Conservation (phyloP, 2,329 filamentous ascomycete genomes). For the Emergomyces orientalis region DNA sequence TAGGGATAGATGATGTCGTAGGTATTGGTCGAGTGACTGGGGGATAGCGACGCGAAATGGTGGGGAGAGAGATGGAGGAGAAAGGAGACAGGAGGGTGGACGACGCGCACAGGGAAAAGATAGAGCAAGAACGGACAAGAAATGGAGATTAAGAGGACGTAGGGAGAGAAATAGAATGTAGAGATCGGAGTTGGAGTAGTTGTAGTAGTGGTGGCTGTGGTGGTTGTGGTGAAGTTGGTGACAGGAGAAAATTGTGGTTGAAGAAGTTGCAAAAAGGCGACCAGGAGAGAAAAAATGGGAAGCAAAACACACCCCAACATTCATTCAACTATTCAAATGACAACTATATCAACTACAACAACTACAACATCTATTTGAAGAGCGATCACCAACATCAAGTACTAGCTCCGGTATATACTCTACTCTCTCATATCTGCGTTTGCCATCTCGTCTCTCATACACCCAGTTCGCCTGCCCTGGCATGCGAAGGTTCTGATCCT, state of each 20-base stretch:
- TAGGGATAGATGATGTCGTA: not conserved
- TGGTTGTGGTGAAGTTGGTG: too few relatives aligned
- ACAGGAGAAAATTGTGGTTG: not conserved
- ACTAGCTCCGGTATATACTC: too few relatives aligned
- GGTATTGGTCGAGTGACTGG: not conserved
- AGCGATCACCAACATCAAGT: not conserved
- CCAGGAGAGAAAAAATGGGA: not conserved
- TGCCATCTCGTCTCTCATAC: not conserved
- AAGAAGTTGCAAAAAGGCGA: not conserved
- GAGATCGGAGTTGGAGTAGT: not conserved
- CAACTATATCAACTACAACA: not conserved
- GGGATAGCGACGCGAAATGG: conserved; percentile 5
- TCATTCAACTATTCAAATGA: not conserved
- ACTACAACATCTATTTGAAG: not conserved
- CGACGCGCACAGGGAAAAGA: not conserved
- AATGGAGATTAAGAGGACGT: not conserved
- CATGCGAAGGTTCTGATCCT: not conserved
- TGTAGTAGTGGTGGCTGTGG: too few relatives aligned
- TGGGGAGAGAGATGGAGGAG: not conserved
- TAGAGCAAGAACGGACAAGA: not conserved
- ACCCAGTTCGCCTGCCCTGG: not conserved
- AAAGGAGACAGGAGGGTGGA: not conserved
- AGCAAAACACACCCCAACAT: not conserved
- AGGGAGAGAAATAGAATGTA: not conserved
- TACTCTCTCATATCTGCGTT: not conserved